phyloP scores from a whole-genome alignment of 306 rosid species.

The Medicago ruthenica region DNA sequence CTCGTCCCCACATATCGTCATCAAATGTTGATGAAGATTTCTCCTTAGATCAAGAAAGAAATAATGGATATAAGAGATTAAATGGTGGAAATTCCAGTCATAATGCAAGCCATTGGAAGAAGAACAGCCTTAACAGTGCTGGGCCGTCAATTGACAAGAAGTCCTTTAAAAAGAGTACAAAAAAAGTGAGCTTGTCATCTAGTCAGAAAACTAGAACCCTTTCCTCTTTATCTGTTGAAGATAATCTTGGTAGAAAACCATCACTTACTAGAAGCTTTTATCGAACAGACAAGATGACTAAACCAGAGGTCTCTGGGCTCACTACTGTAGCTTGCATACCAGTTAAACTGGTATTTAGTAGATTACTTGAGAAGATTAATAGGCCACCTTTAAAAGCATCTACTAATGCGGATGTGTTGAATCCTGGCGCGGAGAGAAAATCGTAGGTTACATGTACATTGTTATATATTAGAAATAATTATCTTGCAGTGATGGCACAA shows the following conservation, averaged over 20 bases:
- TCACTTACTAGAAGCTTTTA: slow-evolving; percentile 54
- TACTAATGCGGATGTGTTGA: slow-evolving; percentile 63
- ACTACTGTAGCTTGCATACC: slow-evolving; percentile 98
- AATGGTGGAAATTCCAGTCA: slow-evolving; percentile 62
- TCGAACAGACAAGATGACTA: slow-evolving; percentile 68
- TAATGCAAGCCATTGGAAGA: slow-evolving; percentile 58
- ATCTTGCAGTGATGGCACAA: slow-evolving; percentile 50
- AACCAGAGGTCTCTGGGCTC: slow-evolving; percentile 75
- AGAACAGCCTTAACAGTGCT: slow-evolving; percentile 46
- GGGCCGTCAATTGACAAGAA: slow-evolving; percentile 61
- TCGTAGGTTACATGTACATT: slow-evolving; percentile 83
- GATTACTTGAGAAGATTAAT: slow-evolving; percentile 98
- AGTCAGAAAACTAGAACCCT: slow-evolving; percentile 96
- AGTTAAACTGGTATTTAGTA: slow-evolving; percentile 88
- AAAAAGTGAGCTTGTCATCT: slow-evolving; percentile 73
- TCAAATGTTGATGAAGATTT: slow-evolving; percentile 67
- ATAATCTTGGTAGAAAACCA: slow-evolving; percentile 60
- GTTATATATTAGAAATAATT: slow-evolving; percentile 61
- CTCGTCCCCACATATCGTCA: slow-evolving; percentile 73
- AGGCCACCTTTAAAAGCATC: slow-evolving; percentile 86
- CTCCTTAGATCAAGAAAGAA: slow-evolving; percentile 69
- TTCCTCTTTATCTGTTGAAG: slow-evolving; percentile 78
- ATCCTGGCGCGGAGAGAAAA: slow-evolving; percentile 65
- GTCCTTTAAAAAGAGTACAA: slow-evolving; percentile 59
- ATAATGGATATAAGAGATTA: slow-evolving; percentile 51